phyloP scores from a whole-genome alignment of 352 stramenopile genomes.

The Phytophthora idaei region DNA sequence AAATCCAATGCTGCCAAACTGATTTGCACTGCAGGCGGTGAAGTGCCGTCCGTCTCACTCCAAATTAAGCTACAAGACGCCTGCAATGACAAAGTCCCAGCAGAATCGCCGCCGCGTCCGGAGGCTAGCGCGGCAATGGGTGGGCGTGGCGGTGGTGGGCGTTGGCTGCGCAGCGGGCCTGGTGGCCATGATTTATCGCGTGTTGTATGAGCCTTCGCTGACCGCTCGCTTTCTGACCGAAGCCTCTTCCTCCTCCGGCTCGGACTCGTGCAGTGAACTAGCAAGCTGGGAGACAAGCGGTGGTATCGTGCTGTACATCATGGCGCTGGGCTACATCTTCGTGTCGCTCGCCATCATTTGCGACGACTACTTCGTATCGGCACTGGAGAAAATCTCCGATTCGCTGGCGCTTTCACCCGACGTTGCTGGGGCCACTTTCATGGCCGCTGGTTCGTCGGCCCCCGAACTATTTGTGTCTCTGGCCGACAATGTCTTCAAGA shows the following conservation, averaged over 20 bases:
- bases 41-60: too few relatives aligned
- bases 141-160: slow-evolving; percentile 32
- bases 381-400: slow-evolving; percentile 82
- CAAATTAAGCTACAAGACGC: too few relatives aligned
- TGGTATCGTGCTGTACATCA: slow-evolving; percentile 68
- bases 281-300: slow-evolving; percentile 58
- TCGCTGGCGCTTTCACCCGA: slow-evolving; percentile 66
- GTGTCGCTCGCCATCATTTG: slow-evolving; percentile 88
- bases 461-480: slow-evolving; percentile 84
- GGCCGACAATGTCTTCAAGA: slow-evolving; percentile 79
- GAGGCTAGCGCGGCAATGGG: slow-evolving; percentile 27
- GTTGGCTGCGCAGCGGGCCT: slow-evolving; percentile 26
- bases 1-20: too few relatives aligned
- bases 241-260: slow-evolving; percentile 19
- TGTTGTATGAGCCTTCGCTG: slow-evolving; percentile 2
- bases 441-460: slow-evolving; percentile 82
- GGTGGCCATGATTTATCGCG: slow-evolving; percentile 17
- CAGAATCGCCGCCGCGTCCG: slow-evolving; percentile 9
- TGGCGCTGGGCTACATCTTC: slow-evolving; percentile 77
- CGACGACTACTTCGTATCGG: slow-evolving; percentile 88
- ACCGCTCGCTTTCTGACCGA: slow-evolving; percentile 24
- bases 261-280: slow-evolving; percentile 42
- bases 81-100: background rate
- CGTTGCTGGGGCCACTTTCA: slow-evolving; percentile 84
- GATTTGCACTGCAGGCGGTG: too few relatives aligned